A percentile compares a stretch with the other conserved stretches of the same genome.
Evolutionary conservation across 1,284 basidiomycete species (phyloP).

Genomic region (Porogramme epimiltina): DNA sequence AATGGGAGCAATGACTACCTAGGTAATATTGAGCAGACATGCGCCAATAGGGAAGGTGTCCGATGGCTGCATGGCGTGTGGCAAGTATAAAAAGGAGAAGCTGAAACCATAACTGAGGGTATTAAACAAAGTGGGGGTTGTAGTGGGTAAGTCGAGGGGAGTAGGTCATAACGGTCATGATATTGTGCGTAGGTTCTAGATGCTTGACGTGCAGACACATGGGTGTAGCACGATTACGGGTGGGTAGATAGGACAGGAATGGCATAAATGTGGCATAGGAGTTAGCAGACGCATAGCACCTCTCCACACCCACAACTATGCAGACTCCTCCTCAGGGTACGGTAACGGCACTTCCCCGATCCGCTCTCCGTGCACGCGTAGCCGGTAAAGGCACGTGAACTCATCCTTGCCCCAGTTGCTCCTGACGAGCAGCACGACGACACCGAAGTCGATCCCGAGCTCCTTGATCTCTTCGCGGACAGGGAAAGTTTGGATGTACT

Average conservation of each 20-base stretch:
- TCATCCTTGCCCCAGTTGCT: slow-evolving; percentile 87
- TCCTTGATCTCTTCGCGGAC: slow-evolving; percentile 66
- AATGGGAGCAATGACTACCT: slow-evolving; percentile 2
- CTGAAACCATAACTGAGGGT: slow-evolving; percentile 17
- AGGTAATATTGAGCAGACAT: slow-evolving; percentile 1
- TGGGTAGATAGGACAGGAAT: background rate
- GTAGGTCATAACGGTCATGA: slow-evolving; percentile 21
- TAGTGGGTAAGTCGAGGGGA: background rate
- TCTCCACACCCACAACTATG: slow-evolving; percentile 4
- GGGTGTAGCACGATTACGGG: background rate
- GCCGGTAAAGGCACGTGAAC: slow-evolving; percentile 90
- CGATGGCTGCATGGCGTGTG: background rate
- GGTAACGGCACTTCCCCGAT: slow-evolving; percentile 31
- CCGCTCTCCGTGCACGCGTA: slow-evolving; percentile 71
- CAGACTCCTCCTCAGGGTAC: slow-evolving; percentile 27
- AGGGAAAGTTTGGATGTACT: slow-evolving; percentile 87
- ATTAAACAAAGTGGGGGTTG: slow-evolving; percentile 15
- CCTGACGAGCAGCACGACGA: slow-evolving; percentile 78
- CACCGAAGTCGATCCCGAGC: slow-evolving; percentile 76
- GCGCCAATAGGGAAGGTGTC: background rate
- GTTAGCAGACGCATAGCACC: slow-evolving; percentile 1
- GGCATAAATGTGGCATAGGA: slow-evolving; percentile 7
- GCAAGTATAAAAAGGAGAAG: background rate
- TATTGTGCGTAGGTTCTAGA: background rate
- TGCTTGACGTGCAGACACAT: slow-evolving; percentile 1